Percentiles rank a stretch among this genome's conserved stretches.
phyloP scores from a whole-genome alignment of 768 basidiomycete species.

The Rhizopogon vesiculosus region DNA sequence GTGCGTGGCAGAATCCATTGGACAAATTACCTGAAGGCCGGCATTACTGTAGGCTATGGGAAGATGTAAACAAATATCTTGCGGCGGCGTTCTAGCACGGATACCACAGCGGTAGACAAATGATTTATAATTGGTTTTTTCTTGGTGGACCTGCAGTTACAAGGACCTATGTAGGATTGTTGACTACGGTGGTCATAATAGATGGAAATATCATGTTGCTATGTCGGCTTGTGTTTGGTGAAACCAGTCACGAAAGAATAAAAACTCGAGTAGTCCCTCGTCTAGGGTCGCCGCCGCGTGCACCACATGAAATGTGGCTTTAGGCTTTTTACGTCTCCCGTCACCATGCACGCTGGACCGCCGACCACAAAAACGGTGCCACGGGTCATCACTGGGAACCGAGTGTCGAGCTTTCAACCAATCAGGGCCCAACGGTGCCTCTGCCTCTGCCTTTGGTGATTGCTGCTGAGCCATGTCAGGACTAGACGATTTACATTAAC shows the following conservation, averaged over 20 bases:
- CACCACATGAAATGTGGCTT: neutral
- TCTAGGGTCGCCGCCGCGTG: neutral
- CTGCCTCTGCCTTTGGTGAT: neutral
- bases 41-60: neutral
- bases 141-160: neutral
- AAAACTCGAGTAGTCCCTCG: neutral
- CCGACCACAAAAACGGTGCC: neutral
- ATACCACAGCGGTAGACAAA: neutral
- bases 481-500: neutral
- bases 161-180: neutral
- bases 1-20: neutral
- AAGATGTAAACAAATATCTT: neutral
- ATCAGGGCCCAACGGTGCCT: neutral
- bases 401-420: constrained; percentile 1
- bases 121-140: neutral
- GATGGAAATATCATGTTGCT: too few relatives aligned
- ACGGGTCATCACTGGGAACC: neutral
- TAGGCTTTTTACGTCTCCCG: neutral
- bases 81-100: neutral
- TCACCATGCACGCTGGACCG: neutral
- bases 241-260: neutral
- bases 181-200: neutral
- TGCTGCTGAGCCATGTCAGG: neutral
- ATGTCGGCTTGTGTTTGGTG: neutral
- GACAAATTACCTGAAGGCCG: neutral